A percentile compares a stretch with the other conserved stretches of the same genome.
Evolutionary conservation across 2,329 filamentous ascomycete genomes (phyloP).

Genomic region (Microcyclosporella mali): DNA sequence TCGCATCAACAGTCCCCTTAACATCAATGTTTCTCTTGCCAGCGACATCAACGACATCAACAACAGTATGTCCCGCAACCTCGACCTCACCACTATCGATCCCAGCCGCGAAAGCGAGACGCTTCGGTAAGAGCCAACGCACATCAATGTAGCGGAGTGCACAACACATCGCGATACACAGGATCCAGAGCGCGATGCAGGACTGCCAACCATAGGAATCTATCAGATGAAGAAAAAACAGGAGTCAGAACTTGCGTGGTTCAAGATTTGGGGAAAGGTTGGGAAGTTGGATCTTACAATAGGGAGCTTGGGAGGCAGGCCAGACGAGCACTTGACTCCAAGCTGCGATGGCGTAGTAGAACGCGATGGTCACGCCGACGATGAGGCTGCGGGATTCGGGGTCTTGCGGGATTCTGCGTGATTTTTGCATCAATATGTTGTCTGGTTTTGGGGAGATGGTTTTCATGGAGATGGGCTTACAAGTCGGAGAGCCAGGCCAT

Average conservation of each 20-base stretch:
- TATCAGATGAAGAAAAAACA: constrained; percentile 1
- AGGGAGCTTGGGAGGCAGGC: constrained; percentile 48
- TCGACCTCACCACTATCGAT: constrained; percentile 16
- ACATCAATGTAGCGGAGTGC: constrained; percentile 42
- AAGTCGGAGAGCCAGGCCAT: constrained; percentile 49
- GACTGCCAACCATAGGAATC: constrained; percentile 46
- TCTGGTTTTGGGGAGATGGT: not conserved
- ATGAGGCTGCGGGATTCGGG: constrained; percentile 46
- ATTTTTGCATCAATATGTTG: not conserved
- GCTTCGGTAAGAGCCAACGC: constrained; percentile 32
- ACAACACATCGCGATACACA: constrained; percentile 44
- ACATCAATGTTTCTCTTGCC: not conserved
- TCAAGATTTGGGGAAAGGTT: not conserved
- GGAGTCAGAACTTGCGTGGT: not conserved
- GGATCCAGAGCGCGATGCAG: constrained; percentile 39
- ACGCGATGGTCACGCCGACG: constrained; percentile 45
- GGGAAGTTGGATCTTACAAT: no score
- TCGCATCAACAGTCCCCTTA: not conserved
- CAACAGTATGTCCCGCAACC: constrained; percentile 15
- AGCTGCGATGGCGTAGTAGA: constrained; percentile 46
- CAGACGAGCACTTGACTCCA: constrained; percentile 50
- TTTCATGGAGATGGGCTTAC: constrained; percentile 7
- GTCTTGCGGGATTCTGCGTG: constrained; percentile 39
- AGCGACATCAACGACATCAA: not conserved
- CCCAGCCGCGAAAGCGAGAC: constrained; percentile 17